These are phyloP conservation scores for Marasmius tenuissimus DNA, from an alignment of 1,284 basidiomycete species.

Conservation along the genomic window DNA sequence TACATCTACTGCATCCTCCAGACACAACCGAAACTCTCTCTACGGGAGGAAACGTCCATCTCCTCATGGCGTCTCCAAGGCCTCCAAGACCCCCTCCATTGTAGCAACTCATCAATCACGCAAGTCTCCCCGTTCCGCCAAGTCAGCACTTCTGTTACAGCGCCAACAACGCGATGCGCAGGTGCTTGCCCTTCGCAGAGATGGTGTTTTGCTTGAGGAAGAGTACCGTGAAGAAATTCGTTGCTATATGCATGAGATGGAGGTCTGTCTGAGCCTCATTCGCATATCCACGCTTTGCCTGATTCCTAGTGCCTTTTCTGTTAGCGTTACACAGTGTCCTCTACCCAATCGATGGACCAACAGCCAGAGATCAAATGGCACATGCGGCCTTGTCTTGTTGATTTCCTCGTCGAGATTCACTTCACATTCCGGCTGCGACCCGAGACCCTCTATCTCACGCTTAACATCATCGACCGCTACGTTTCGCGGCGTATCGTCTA, in stretches of 20 bases:
- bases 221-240: constrained; percentile 95
- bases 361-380: constrained; percentile 97
- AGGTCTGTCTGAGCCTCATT: constrained; percentile 62
- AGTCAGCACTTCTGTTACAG: constrained; percentile 57
- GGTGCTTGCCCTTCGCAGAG: constrained; percentile 62
- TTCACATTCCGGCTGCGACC: constrained; percentile 95
- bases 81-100: constrained; percentile 54
- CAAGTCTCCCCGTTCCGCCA: constrained; percentile 64
- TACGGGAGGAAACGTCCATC: constrained; percentile 84
- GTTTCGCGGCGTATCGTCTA: constrained; percentile 98
- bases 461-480: constrained; percentile 99
- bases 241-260: constrained; percentile 95
- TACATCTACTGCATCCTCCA: constrained; percentile 54
- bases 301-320: constrained; percentile 14
- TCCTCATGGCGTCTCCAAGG: constrained; percentile 71
- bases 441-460: constrained; percentile 96
- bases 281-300: constrained; percentile 4
- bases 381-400: constrained; percentile 99
- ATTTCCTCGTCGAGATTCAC: constrained; percentile 98
- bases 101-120: constrained; percentile 43
- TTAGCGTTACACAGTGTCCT: constrained; percentile 85
- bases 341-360: constrained; percentile 94
- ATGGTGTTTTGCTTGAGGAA: constrained; percentile 79
- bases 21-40: constrained; percentile 56
- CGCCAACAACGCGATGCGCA: constrained; percentile 64